Evolutionary conservation across 2,329 filamentous ascomycete species (phyloP), one percentile per base, ranked within the genome.

Genomic region (Sporothrix pseudoabietina): DNA sequence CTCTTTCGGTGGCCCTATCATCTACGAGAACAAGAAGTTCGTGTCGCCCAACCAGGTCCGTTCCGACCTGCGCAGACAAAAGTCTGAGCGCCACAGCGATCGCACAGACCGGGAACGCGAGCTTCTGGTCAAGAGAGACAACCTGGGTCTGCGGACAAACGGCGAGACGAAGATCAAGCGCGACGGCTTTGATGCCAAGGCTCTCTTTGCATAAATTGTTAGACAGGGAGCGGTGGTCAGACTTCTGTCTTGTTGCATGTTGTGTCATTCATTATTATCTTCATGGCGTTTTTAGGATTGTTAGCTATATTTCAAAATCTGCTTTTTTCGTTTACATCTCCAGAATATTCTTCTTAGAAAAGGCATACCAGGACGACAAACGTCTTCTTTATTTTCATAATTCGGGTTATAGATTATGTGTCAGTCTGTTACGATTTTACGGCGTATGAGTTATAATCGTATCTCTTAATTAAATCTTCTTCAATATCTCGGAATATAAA

Each of bases 1-100:
- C 59, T 94, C 92, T 75, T 98, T 99, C 78, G 95, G 95, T 71
- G 96, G 96, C 0, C 95, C 96, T 3, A 94, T 98, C 76, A 97
- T 99, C 79, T 99, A 97, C 84, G 94, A 98, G 86, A 98, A 98
- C 85, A 96, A 94, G 86, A 92, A 97, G 81, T 99, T 97, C 79
- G 93, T 99, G 71, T 96, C 92, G 77, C 96, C 96, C 10, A 99
- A 99, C 88, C 93, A 98, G 83, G 89, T 98, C 76, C 88, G 96
- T 77, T 87, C 93, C 55, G 96, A 98, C 76, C 82, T 97, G 77
- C 87, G 93, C 77, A 85, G 89, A 82, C 86, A 88, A 77, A 94
- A 93, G 85, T 93, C 94, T 0, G 88, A 89, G 68, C 89, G 89
- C 77, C 95, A 97, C 84, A 92, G 93, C 77, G 86, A 87, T 72